These are phyloP conservation scores for Actinidia polygama DNA, from an alignment of 179 eudicot species.

Conservation along the genomic window DNA sequence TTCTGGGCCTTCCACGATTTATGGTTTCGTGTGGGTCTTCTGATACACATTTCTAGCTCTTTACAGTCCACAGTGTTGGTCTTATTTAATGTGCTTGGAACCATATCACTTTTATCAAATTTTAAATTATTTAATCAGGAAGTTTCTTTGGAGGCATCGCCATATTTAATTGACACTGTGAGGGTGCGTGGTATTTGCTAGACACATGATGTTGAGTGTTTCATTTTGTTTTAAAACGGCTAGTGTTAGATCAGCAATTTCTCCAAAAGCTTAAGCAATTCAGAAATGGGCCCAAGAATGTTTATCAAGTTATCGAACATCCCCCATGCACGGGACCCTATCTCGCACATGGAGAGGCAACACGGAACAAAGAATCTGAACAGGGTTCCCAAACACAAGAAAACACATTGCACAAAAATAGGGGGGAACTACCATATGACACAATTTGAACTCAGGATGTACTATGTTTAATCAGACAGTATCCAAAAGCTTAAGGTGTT, in stretches of 20 bases:
- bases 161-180: not conserved
- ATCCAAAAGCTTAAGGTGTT: not conserved
- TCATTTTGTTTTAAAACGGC: not conserved
- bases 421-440: not conserved
- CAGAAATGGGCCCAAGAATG: not conserved
- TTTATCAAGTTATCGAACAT: not conserved
- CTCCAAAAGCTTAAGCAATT: not conserved
- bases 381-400: not conserved
- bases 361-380: not conserved
- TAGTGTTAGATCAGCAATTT: not conserved
- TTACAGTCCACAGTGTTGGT: not conserved
- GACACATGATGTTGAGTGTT: not conserved
- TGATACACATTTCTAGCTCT: not conserved
- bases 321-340: not conserved
- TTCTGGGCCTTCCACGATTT: not conserved
- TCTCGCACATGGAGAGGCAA: not conserved
- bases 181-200: not conserved
- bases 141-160: not conserved
- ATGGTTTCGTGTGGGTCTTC: not conserved
- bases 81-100: not conserved
- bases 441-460: too few species aligned
- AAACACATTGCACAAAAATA: not conserved
- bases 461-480: not conserved
- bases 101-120: not conserved
- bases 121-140: not conserved